These are phyloP conservation scores for Kalmusia sp. DNA, from an alignment of 2,329 filamentous ascomycete species.

Conservation along the genomic window DNA sequence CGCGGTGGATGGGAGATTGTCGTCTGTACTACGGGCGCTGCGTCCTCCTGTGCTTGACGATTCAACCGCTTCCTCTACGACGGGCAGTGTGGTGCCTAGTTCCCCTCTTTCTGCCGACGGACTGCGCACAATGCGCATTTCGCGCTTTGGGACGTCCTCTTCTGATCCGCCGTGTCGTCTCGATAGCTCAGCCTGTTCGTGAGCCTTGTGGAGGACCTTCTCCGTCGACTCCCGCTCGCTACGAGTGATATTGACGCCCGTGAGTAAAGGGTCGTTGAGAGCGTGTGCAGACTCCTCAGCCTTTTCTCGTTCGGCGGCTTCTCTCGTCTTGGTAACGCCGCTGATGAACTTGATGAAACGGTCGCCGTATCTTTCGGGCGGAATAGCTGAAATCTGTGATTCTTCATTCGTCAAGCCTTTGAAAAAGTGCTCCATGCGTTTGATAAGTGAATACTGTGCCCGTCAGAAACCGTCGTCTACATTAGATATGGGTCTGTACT, in stretches of 20 bases:
- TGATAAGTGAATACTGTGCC: slow-evolving; percentile 86
- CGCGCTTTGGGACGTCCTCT: slow-evolving; percentile 68
- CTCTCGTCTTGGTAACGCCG: slow-evolving; percentile 86
- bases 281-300: slow-evolving; percentile 42
- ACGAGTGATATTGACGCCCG: slow-evolving; percentile 45
- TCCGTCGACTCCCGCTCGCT: slow-evolving; percentile 52
- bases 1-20: slow-evolving; percentile 20
- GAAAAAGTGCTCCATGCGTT: slow-evolving; percentile 96
- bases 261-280: slow-evolving; percentile 45
- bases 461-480: slow-evolving; percentile 37
- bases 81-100: slow-evolving; percentile 70
- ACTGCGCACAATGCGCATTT: slow-evolving; percentile 64
- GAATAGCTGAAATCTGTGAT: slow-evolving; percentile 88
- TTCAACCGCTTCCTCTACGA: slow-evolving; percentile 91
- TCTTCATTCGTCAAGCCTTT: slow-evolving; percentile 88
- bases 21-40: slow-evolving; percentile 53
- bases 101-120: slow-evolving; percentile 64
- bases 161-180: slow-evolving; percentile 55
- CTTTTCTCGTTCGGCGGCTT: slow-evolving; percentile 73
- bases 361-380: slow-evolving; percentile 89
- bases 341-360: slow-evolving; percentile 93
- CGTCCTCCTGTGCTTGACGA: slow-evolving; percentile 69
- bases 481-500: too few relatives aligned
- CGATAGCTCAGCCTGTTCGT: slow-evolving; percentile 68
- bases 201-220: slow-evolving; percentile 64